Evolutionary conservation across 352 stramenopile genomes (phyloP).

Genomic region (Globisporangium viniferum): DNA sequence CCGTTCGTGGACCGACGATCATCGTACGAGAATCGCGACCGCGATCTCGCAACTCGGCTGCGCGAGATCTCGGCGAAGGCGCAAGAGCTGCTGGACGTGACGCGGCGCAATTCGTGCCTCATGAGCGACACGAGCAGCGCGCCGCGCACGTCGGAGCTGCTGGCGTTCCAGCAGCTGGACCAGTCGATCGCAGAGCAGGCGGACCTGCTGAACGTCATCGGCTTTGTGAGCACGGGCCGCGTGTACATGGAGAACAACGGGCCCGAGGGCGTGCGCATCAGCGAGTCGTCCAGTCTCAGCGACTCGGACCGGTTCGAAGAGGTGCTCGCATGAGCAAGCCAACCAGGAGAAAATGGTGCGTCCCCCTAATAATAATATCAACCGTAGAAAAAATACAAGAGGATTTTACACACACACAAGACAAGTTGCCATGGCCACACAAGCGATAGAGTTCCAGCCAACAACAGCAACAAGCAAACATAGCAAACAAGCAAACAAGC

Average conservation of each 20-base stretch:
- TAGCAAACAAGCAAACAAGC: no score
- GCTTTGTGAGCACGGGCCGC: conserved; percentile 66
- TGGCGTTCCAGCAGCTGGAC: conserved; percentile 63
- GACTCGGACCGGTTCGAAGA: conserved; percentile 69
- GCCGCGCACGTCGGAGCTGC: conserved; percentile 56
- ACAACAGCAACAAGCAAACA: not conserved
- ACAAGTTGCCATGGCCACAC: not conserved
- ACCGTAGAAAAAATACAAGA: conserved; percentile 1
- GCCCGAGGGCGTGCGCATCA: conserved; percentile 55
- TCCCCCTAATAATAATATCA: conserved; percentile 8
- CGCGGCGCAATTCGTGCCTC: conserved; percentile 67
- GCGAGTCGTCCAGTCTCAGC: conserved; percentile 49
- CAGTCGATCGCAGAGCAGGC: conserved; percentile 73
- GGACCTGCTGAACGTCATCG: conserved; percentile 73
- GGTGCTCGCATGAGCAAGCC: conserved; percentile 36
- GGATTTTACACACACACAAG: not conserved
- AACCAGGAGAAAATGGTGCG: not conserved
- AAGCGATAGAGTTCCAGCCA: not conserved
- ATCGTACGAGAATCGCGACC: conserved; percentile 40
- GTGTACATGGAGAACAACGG: conserved; percentile 67
- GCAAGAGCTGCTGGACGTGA: conserved; percentile 62
- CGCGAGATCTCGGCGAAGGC: conserved; percentile 62
- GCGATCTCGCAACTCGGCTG: conserved; percentile 52
- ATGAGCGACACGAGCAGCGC: conserved; percentile 76
- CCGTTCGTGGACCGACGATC: conserved; percentile 26